Evolutionary conservation across 345 rosid species (phyloP).

Genomic region (Aethionema arabicum): DNA sequence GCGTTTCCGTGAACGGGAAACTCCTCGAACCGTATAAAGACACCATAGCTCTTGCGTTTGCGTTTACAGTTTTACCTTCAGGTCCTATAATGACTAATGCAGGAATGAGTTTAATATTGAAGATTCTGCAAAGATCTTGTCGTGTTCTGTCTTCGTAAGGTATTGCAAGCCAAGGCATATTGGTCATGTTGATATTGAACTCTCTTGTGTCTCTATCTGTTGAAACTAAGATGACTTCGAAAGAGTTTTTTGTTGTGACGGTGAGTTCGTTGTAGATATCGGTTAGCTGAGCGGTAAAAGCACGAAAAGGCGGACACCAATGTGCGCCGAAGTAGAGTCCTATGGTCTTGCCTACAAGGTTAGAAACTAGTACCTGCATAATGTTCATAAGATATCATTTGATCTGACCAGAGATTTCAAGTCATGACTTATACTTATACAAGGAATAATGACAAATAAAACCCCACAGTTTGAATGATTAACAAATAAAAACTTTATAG

Average conservation of each 20-base stretch:
- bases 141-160: constrained; percentile 67
- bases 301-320: constrained; percentile 76
- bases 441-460: too few relatives aligned
- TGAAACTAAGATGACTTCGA: constrained; percentile 61
- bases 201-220: constrained; percentile 67
- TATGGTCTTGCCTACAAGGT: constrained; percentile 70
- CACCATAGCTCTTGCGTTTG: constrained; percentile 55
- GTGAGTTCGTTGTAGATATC: constrained; percentile 55
- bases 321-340: constrained; percentile 78
- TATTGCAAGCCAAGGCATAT: constrained; percentile 77
- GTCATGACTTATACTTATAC: too few relatives aligned
- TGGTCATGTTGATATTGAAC: constrained; percentile 47
- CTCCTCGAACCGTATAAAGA: constrained; percentile 63
- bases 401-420: not conserved
- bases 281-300: constrained; percentile 61
- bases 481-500: too few relatives aligned
- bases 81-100: constrained; percentile 63
- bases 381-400: constrained; percentile 7
- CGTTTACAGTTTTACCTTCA: constrained; percentile 57
- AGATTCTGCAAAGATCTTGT: constrained; percentile 67
- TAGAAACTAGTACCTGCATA: constrained; percentile 49
- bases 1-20: constrained; percentile 61
- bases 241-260: constrained; percentile 33
- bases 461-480: too few relatives aligned
- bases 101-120: constrained; percentile 66